Percentiles rank a stretch among this genome's conserved stretches.
phyloP scores from a whole-genome alignment of 495 filamentous ascomycete species.

The Aspergillus conjunctus region DNA sequence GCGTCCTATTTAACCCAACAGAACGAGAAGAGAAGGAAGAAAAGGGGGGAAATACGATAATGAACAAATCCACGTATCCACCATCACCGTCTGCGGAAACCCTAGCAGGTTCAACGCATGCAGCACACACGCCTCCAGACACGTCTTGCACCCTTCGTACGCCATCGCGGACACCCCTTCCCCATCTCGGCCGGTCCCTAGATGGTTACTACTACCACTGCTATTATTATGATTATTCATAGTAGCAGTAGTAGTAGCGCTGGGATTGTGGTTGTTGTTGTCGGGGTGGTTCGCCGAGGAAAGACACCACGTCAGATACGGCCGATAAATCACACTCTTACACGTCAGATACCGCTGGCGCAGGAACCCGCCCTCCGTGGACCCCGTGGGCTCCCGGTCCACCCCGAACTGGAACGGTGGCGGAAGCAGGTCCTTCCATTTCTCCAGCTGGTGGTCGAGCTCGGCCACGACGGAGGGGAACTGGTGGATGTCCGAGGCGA shows the following conservation, averaged over 20 bases:
- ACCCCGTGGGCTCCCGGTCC: conserved; percentile 23
- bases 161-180: conserved; percentile 24
- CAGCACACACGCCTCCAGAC: conserved; percentile 43
- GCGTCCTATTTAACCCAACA: background rate
- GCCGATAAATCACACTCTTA: conserved; percentile 50
- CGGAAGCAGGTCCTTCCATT: conserved; percentile 47
- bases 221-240: too few species aligned
- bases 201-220: too few species aligned
- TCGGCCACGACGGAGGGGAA: conserved; percentile 45
- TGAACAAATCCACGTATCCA: conserved; percentile 54
- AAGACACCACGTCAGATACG: conserved; percentile 47
- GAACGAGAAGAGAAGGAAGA: background rate
- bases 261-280: background rate
- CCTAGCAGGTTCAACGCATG: conserved; percentile 43
- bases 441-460: conserved; percentile 46
- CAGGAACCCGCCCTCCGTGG: conserved; percentile 42
- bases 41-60: conserved; percentile 39
- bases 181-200: too few species aligned
- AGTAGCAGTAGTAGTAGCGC: too few species aligned
- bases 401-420: conserved; percentile 40
- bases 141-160: conserved; percentile 37
- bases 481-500: conserved; percentile 35
- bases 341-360: conserved; percentile 50
- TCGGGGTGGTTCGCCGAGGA: conserved; percentile 25
- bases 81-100: conserved; percentile 44